Conservation (phyloP, 2,329 filamentous ascomycete species). For the Colletotrichum graminicola region DNA sequence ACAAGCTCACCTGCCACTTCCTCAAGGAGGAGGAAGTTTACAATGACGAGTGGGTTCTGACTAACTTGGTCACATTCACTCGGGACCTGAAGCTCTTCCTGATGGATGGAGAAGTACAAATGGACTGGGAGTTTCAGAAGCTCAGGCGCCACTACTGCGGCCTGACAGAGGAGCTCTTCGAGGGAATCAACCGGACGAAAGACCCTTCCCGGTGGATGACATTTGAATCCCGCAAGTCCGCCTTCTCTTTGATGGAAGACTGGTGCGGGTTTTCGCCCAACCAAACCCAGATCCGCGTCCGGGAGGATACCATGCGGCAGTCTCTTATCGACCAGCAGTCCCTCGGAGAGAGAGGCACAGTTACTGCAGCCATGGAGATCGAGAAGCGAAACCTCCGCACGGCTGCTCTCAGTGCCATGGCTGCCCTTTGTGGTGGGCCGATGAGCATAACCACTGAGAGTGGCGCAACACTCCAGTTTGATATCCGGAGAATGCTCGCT, state of each 20-base stretch:
- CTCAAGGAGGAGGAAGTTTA: slow-evolving; percentile 82
- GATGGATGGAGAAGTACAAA: slow-evolving; percentile 94
- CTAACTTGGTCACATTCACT: slow-evolving; percentile 88
- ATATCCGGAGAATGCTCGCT: slow-evolving; percentile 89
- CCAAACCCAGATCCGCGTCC: slow-evolving; percentile 81
- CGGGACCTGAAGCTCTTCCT: slow-evolving; percentile 94
- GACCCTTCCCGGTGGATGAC: slow-evolving; percentile 96
- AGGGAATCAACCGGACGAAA: slow-evolving; percentile 86
- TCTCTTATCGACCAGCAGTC: slow-evolving; percentile 85
- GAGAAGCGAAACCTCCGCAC: slow-evolving; percentile 93
- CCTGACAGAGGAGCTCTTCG: slow-evolving; percentile 91
- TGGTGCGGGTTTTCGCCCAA: slow-evolving; percentile 99
- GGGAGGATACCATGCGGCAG: slow-evolving; percentile 89
- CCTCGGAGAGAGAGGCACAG: slow-evolving; percentile 78
- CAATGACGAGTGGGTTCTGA: slow-evolving; percentile 90
- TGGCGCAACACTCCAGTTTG: slow-evolving; percentile 88
- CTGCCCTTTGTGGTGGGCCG: slow-evolving; percentile 86
- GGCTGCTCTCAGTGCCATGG: slow-evolving; percentile 95
- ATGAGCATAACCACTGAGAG: slow-evolving; percentile 91
- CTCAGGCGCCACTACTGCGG: slow-evolving; percentile 94
- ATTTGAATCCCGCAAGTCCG: slow-evolving; percentile 94
- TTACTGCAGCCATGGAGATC: slow-evolving; percentile 93
- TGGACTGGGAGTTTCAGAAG: slow-evolving; percentile 94
- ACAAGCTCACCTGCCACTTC: slow-evolving; percentile 93
- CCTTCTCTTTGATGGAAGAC: slow-evolving; percentile 97